phyloP scores from a whole-genome alignment of 2,329 filamentous ascomycete genomes.

The Magnaporthiopsis incrustans region DNA sequence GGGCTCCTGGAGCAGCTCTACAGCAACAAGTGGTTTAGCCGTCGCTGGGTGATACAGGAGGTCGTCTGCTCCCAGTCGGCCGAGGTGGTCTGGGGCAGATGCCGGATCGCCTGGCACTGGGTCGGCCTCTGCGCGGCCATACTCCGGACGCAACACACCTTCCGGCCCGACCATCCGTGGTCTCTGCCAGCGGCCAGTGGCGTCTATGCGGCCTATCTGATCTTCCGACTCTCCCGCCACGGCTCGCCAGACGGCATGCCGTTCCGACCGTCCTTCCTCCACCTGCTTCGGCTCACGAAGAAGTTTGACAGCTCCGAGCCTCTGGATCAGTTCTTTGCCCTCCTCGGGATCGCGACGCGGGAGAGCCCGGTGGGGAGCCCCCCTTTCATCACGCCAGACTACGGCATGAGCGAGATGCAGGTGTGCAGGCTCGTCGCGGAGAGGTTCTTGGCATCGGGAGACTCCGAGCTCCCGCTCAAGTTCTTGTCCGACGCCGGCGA shows the following conservation, averaged over 20 bases:
- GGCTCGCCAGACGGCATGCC: not conserved
- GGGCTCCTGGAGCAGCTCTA: not conserved
- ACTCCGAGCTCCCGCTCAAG: not conserved
- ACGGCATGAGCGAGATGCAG: not conserved
- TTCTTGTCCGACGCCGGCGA: not conserved
- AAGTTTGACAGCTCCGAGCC: not conserved
- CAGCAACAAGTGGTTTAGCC: not conserved
- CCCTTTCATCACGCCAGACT: not conserved
- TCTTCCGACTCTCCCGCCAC: not conserved
- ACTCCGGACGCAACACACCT: not conserved
- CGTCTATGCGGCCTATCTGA: not conserved
- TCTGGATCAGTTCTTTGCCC: not conserved
- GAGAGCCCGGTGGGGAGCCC: not conserved
- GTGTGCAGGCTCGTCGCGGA: not conserved
- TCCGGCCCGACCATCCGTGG: too few species aligned
- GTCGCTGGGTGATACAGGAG: not conserved
- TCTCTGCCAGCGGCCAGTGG: not conserved
- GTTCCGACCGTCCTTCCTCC: not conserved
- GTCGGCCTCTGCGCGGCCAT: not conserved
- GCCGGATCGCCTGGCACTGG: not conserved
- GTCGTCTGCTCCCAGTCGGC: not conserved
- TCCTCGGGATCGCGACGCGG: not conserved
- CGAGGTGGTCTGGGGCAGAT: not conserved
- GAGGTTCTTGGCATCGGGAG: not conserved
- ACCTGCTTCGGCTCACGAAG: not conserved